Evolutionary conservation across 1,139 yeast species (phyloP).

Genomic region (Candida sp.): DNA sequence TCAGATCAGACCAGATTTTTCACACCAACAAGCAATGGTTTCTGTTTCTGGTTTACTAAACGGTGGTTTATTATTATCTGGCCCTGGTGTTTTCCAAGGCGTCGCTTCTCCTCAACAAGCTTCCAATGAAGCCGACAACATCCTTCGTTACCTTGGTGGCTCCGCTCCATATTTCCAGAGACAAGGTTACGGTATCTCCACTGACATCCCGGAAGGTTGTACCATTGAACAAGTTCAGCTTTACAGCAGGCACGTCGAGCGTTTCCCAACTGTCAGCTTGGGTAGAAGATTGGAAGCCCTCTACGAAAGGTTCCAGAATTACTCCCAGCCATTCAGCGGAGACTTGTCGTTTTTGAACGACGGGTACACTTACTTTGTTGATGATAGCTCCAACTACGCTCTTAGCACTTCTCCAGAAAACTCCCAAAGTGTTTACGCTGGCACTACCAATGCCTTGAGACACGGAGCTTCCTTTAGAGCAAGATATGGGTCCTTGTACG

Average conservation of each 20-base stretch:
- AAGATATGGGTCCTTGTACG: constrained; percentile 32
- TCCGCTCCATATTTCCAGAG: constrained; percentile 51
- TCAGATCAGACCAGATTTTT: no score
- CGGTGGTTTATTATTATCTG: constrained; percentile 34
- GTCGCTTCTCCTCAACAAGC: constrained; percentile 44
- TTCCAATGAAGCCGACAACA: constrained; percentile 40
- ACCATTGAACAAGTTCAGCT: constrained; percentile 67
- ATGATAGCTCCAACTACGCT: constrained; percentile 26
- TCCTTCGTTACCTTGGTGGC: constrained; percentile 49
- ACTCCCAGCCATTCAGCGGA: constrained; percentile 31
- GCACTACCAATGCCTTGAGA: constrained; percentile 35
- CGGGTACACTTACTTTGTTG: constrained; percentile 33
- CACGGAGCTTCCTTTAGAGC: constrained; percentile 40
- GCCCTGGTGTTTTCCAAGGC: constrained; percentile 30
- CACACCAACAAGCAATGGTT: constrained; percentile 25
- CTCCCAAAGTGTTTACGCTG: constrained; percentile 30
- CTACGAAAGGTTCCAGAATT: constrained; percentile 22
- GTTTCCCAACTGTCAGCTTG: constrained; percentile 53
- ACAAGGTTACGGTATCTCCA: constrained; percentile 51
- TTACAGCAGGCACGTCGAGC: constrained; percentile 72
- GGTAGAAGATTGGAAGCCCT: constrained; percentile 25
- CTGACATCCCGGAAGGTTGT: constrained; percentile 55
- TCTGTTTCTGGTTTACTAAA: constrained; percentile 34
- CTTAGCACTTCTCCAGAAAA: constrained; percentile 33
- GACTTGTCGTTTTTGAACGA: constrained; percentile 35